Percentiles rank a stretch among this genome's conserved stretches.
Conservation (phyloP, 257 asterid species). For the Ilex asprella region DNA sequence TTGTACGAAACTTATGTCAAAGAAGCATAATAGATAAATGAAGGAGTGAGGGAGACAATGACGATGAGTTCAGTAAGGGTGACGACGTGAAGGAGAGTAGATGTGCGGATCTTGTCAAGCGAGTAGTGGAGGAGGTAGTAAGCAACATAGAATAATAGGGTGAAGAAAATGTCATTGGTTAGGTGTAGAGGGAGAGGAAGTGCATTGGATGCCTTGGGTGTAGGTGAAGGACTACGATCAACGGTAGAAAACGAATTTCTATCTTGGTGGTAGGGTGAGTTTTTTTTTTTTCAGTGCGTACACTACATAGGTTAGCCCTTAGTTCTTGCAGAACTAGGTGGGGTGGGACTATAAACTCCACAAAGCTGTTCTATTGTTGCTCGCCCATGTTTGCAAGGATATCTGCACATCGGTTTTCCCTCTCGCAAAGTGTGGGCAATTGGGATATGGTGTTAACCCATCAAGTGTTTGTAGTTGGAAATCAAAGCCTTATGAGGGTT, state of each 20-base stretch:
- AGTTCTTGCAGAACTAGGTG: too few relatives aligned
- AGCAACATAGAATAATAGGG: slow-evolving; percentile 78
- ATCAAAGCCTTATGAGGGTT: too few relatives aligned
- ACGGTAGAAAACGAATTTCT: too few relatives aligned
- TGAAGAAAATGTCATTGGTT: slow-evolving; percentile 81
- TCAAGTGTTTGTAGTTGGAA: too few relatives aligned
- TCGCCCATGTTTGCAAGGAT: too few relatives aligned
- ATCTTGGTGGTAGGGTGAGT: slow-evolving; percentile 5
- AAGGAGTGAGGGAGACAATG: slow-evolving; percentile 53
- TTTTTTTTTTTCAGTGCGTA: too few relatives aligned
- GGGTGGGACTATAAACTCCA: too few relatives aligned
- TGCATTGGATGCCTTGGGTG: slow-evolving; percentile 82
- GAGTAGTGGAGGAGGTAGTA: slow-evolving; percentile 78
- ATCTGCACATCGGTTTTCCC: too few relatives aligned
- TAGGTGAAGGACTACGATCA: slow-evolving; percentile 24
- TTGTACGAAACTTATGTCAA: slow-evolving; percentile 86
- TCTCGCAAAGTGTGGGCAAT: too few relatives aligned
- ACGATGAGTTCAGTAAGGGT: slow-evolving; percentile 75
- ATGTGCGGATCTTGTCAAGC: slow-evolving; percentile 85
- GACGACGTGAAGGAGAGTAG: slow-evolving; percentile 75
- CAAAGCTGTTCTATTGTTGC: too few relatives aligned
- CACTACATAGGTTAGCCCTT: too few relatives aligned
- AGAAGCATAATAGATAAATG: slow-evolving; percentile 71
- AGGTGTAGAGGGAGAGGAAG: slow-evolving; percentile 84
- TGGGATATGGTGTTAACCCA: too few relatives aligned